A percentile compares a stretch with the other conserved stretches of the same genome.
Conservation (phyloP, 106 monocot genomes). For the Dendrobium chrysotoxum region DNA sequence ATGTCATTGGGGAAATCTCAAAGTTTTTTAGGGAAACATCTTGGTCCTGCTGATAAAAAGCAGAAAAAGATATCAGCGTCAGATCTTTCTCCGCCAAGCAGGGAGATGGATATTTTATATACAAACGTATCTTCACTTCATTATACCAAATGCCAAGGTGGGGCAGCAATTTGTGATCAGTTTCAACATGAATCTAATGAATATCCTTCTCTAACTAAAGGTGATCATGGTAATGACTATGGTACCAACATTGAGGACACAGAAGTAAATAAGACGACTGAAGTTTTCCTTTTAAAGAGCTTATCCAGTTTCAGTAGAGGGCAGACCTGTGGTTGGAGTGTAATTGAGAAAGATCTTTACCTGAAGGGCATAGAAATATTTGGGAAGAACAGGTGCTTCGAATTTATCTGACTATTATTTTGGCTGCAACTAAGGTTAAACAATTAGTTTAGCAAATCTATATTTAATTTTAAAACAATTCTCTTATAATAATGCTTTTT, state of each 20-base stretch:
- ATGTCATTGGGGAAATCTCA: slow-evolving; percentile 4
- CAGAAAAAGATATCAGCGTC: slow-evolving; percentile 28
- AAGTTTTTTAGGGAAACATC: slow-evolving; percentile 1
- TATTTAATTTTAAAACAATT: background rate
- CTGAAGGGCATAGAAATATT: slow-evolving; percentile 92
- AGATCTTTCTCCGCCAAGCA: slow-evolving; percentile 20
- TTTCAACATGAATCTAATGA: slow-evolving; percentile 25
- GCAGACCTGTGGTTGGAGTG: slow-evolving; percentile 46
- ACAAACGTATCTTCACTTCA: background rate
- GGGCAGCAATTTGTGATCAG: slow-evolving; percentile 8
- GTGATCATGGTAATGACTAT: slow-evolving; percentile 6
- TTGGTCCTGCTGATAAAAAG: slow-evolving; percentile 34
- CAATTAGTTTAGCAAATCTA: background rate
- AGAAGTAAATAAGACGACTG: slow-evolving; percentile 11
- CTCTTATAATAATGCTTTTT: background rate
- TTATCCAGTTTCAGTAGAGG: slow-evolving; percentile 11
- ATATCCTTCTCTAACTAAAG: slow-evolving; percentile 6
- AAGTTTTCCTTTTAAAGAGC: slow-evolving; percentile 5
- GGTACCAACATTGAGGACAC: slow-evolving; percentile 10
- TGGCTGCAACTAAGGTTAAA: background rate
- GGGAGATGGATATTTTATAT: slow-evolving; percentile 8
- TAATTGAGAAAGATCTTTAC: slow-evolving; percentile 86
- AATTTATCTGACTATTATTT: background rate
- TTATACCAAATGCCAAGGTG: slow-evolving; percentile 14
- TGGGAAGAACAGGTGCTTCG: slow-evolving; percentile 76